Evolutionary conservation across 441 rosid genomes (phyloP), one percentile per base, ranked within the genome.

Genomic region (Aquilaria agallochum): DNA sequence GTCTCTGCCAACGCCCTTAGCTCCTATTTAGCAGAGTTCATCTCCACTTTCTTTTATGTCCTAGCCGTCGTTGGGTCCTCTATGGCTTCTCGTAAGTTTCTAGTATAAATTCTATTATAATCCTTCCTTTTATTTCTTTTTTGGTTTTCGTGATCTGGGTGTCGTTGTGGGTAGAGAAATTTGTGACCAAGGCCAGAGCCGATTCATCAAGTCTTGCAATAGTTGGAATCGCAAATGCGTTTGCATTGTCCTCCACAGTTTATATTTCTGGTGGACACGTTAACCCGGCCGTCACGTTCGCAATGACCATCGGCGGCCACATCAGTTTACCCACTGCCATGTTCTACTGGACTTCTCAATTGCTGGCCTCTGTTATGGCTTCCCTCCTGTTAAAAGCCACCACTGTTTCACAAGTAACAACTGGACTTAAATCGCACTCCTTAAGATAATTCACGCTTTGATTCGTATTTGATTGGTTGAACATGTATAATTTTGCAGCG

Each of bases 251-350:
- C 0, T 79, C 92, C 0, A 78, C 94, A 0, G 77, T 95, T 36
- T 86, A 77, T 56, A 76, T 87, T 27, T 95, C 96, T 1, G 95
- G 95, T 1, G 96, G 97, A 1, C 98, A 91, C 51, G 91, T 89
- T 62, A 95, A 89, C 67, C 99, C 99, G 3, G 97, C 97, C 3
- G 97, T 95, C 63, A 95, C 99, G 2, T 89, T 92, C 54, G 87
- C 70, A 0, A 83, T 80, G 93, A 97, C 90, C 4, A 78, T 95
- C 36, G 87, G 92, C 9, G 99, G 87, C 65, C 53, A 61, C 34
- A 48, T 71, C 11, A 58, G 78, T 53, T 68, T 83, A 74, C 68
- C 76, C 30, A 67, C 90, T 12, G 96, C 97, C 67, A 32, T 20
- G 27, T 36, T 36, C 7, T 36, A 36, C 42, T 36, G 42, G 7